Evolutionary conservation across 148 eudicot genomes (phyloP).

Genomic region (Limonium bicolor): DNA sequence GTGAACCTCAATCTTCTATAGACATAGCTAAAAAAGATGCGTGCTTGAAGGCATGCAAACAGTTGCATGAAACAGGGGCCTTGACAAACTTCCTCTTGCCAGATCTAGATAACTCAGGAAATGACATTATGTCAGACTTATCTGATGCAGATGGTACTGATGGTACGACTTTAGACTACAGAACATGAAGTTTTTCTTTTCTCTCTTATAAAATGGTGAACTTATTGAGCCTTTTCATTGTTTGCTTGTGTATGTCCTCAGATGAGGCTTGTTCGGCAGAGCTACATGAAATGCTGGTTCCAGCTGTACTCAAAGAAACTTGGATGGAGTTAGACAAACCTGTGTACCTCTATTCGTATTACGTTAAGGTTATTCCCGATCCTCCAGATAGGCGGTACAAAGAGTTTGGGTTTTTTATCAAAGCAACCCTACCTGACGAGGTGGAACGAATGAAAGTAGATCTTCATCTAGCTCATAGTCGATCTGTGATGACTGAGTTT

Average conservation of each 20-base stretch:
- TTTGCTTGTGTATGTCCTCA: too few species aligned
- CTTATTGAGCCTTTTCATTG: neutral
- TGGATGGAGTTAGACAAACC: slow-evolving; percentile 28
- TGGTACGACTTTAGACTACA: slow-evolving; percentile 22
- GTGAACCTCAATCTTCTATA: slow-evolving; percentile 52
- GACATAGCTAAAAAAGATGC: slow-evolving; percentile 89
- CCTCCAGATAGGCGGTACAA: slow-evolving; percentile 68
- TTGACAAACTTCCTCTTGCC: slow-evolving; percentile 84
- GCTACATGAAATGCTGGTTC: slow-evolving; percentile 86
- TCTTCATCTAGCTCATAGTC: slow-evolving; percentile 65
- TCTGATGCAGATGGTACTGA: slow-evolving; percentile 55
- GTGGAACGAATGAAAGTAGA: slow-evolving; percentile 61
- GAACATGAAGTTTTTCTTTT: too few species aligned
- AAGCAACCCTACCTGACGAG: slow-evolving; percentile 51
- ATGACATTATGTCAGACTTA: slow-evolving; percentile 19
- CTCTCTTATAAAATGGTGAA: neutral
- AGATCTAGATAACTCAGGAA: slow-evolving; percentile 35
- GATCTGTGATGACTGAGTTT: slow-evolving; percentile 56
- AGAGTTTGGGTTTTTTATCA: slow-evolving; percentile 63
- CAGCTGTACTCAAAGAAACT: slow-evolving; percentile 47
- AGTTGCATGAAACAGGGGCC: slow-evolving; percentile 76
- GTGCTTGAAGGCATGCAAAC: slow-evolving; percentile 82
- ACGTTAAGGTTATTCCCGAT: slow-evolving; percentile 44
- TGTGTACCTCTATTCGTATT: slow-evolving; percentile 49
- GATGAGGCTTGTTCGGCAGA: slow-evolving; percentile 52